phyloP scores from a whole-genome alignment of 208 protist species.

The Leishmania tarentolae region DNA sequence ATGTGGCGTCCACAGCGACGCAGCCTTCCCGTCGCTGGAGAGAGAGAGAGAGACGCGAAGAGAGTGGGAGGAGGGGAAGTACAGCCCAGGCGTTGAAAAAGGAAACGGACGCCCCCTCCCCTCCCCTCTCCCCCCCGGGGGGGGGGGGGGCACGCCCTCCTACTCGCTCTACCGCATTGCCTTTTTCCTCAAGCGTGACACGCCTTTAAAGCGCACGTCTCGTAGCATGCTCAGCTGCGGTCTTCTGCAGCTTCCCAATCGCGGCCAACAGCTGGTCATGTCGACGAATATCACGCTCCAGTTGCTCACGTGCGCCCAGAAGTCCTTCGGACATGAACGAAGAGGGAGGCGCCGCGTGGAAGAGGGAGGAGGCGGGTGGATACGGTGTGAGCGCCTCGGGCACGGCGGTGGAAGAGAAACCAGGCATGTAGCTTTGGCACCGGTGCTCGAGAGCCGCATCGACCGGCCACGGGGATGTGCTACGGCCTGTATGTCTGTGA shows the following conservation, averaged over 20 bases:
- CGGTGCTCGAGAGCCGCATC: background rate
- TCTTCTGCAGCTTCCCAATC: slow-evolving; percentile 66
- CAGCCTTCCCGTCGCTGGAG: background rate
- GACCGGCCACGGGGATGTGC: background rate
- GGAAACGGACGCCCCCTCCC: background rate
- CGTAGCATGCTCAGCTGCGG: slow-evolving; percentile 43
- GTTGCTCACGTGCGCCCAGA: slow-evolving; percentile 33
- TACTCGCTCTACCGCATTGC: background rate
- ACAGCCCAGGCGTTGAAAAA: background rate
- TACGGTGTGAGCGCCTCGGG: background rate
- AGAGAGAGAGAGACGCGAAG: background rate
- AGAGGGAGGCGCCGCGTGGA: slow-evolving; percentile 8
- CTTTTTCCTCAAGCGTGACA: background rate
- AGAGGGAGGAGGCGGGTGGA: background rate
- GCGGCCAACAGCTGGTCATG: slow-evolving; percentile 75
- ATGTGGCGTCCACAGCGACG: background rate
- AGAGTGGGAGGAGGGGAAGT: background rate
- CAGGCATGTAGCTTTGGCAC: background rate
- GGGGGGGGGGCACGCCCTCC: background rate
- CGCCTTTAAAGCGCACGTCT: background rate
- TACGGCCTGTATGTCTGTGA: background rate
- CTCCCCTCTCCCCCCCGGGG: too few species aligned
- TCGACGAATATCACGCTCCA: slow-evolving; percentile 64
- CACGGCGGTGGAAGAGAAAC: background rate
- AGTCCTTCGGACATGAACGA: background rate